Conservation (phyloP, 371 early-diverging fungal genomes). For the Rhizopus stolonifer region DNA sequence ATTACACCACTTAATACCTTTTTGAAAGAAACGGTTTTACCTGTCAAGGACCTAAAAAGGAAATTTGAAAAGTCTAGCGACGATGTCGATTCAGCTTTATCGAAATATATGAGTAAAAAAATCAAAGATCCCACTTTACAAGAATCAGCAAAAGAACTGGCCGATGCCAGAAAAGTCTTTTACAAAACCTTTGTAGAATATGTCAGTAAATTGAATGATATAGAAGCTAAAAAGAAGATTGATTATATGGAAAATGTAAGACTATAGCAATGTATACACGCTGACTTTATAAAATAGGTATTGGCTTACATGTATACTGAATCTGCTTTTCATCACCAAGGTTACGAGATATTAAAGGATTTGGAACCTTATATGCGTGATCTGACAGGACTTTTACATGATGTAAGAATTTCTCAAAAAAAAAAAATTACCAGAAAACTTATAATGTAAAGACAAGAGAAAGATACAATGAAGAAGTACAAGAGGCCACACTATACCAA, state of each 20-base stretch:
- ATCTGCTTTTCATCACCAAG: conserved; percentile 75
- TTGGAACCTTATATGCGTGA: conserved; percentile 77
- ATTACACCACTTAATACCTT: conserved; percentile 64
- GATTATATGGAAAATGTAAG: conserved; percentile 77
- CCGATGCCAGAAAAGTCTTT: conserved; percentile 58
- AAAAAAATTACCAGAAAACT: not conserved
- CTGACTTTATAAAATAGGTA: too few species aligned
- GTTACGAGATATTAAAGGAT: conserved; percentile 71
- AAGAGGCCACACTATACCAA: conserved; percentile 36
- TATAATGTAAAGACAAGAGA: conserved; percentile 32
- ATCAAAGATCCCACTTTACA: conserved; percentile 58
- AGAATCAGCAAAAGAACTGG: conserved; percentile 63
- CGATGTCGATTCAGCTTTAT: conserved; percentile 60
- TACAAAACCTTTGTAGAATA: conserved; percentile 69
- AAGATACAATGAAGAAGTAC: conserved; percentile 38
- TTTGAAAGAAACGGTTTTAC: conserved; percentile 53
- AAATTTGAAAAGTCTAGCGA: conserved; percentile 66
- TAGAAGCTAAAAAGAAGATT: conserved; percentile 67
- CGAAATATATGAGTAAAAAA: conserved; percentile 62
- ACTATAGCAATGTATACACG: too few species aligned
- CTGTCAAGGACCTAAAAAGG: conserved; percentile 66
- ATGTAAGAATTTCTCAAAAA: conserved; percentile 25
- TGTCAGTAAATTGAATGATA: conserved; percentile 62
- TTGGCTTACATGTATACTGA: conserved; percentile 74
- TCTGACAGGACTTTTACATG: conserved; percentile 54